Conservation (phyloP, 345 rosid genomes). For the Heritiera littoralis region DNA sequence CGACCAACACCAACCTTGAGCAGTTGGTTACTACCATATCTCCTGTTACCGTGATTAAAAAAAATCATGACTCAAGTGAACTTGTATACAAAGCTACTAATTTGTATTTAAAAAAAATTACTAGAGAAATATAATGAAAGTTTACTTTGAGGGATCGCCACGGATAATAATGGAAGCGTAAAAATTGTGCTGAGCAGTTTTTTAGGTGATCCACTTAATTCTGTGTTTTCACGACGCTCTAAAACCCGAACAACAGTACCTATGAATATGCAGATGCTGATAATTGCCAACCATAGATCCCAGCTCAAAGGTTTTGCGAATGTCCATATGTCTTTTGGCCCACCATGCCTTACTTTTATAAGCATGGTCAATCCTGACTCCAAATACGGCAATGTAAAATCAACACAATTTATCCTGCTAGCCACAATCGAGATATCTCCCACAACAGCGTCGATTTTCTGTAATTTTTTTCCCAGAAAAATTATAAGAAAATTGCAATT, state of each 20-base stretch:
- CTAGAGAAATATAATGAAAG: neutral
- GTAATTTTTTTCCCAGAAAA: neutral
- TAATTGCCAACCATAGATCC: slow-evolving; percentile 40
- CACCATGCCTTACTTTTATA: slow-evolving; percentile 22
- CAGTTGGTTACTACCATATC: slow-evolving; percentile 5
- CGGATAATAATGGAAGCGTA: slow-evolving; percentile 41
- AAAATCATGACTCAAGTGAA: no score
- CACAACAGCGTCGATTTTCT: slow-evolving; percentile 29
- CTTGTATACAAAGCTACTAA: no score
- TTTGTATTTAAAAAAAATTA: no score
- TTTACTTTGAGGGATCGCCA: slow-evolving; percentile 43
- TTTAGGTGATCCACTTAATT: slow-evolving; percentile 31
- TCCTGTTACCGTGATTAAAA: neutral
- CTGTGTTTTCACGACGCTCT: slow-evolving; percentile 37
- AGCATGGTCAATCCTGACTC: slow-evolving; percentile 42
- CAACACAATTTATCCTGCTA: slow-evolving; percentile 25
- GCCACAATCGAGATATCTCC: slow-evolving; percentile 38
- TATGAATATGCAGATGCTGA: slow-evolving; percentile 26
- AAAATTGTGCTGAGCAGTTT: slow-evolving; percentile 33
- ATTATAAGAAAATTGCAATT: neutral
- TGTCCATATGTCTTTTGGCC: slow-evolving; percentile 30
- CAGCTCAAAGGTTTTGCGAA: slow-evolving; percentile 46
- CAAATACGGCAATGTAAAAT: slow-evolving; percentile 46
- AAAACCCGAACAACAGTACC: slow-evolving; percentile 38
- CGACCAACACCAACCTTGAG: slow-evolving; percentile 11